phyloP scores from a whole-genome alignment of 768 basidiomycete genomes.

The Podaxis pistillaris region DNA sequence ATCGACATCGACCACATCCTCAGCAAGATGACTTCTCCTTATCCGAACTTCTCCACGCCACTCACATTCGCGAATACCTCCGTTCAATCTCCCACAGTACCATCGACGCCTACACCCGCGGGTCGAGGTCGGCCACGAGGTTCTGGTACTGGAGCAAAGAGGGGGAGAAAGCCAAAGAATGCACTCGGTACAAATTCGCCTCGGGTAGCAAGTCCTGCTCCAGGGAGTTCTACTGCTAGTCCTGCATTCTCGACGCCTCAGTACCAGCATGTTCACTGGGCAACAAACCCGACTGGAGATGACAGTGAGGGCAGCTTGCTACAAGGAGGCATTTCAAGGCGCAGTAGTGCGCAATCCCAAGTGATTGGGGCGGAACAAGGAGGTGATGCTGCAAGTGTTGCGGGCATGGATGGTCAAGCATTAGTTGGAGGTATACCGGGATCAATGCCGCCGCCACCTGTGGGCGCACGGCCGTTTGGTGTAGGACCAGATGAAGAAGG shows the following conservation, averaged over 20 bases:
- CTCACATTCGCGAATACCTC: neutral
- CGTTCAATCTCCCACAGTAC: conserved; percentile 1
- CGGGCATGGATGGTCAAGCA: conserved; percentile 1
- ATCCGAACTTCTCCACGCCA: conserved; percentile 12
- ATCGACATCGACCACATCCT: neutral
- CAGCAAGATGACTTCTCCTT: conserved; percentile 7
- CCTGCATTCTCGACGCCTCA: conserved; percentile 15
- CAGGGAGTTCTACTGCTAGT: conserved; percentile 14
- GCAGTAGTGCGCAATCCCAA: conserved; percentile 6
- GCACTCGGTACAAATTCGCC: conserved; percentile 31
- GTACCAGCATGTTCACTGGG: conserved; percentile 13
- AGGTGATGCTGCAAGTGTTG: neutral
- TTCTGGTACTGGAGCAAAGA: conserved; percentile 36
- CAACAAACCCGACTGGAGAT: neutral
- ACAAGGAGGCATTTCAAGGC: conserved; percentile 11
- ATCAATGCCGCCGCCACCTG: conserved; percentile 18
- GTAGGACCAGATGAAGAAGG: conserved; percentile 46
- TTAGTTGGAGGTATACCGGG: conserved; percentile 2
- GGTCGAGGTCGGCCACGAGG: conserved; percentile 34
- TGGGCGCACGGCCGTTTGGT: conserved; percentile 16
- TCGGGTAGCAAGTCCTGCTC: conserved; percentile 22
- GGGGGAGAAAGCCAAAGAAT: conserved; percentile 47
- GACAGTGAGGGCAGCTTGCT: conserved; percentile 10
- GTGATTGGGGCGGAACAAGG: conserved; percentile 4
- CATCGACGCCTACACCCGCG: conserved; percentile 26